Percentiles rank a stretch among this genome's conserved stretches.
Evolutionary conservation across 2,329 filamentous ascomycete species (phyloP).

Genomic region (Stagonosporopsis cucurbitacearum): DNA sequence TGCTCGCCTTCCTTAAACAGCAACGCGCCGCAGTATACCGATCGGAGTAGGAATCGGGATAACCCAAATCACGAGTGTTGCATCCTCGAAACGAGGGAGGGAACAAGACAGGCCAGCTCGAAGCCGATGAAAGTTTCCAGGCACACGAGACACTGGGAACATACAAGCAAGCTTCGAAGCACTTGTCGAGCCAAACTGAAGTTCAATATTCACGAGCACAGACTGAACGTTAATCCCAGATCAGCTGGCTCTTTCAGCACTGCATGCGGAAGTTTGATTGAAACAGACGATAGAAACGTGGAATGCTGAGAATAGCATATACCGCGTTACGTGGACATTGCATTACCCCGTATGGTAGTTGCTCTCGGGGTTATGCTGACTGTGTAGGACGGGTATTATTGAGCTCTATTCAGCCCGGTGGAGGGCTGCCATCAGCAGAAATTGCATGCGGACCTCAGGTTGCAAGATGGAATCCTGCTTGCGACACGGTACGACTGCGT

Average conservation of each 20-base stretch:
- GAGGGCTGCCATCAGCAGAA: conserved; percentile 24
- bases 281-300: conserved; percentile 12
- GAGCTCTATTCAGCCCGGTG: conserved; percentile 41
- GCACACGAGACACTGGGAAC: not conserved
- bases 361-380: conserved; percentile 38
- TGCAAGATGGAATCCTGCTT: conserved; percentile 12
- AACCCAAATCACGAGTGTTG: not conserved
- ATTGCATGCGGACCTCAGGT: conserved; percentile 5
- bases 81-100: conserved; percentile 5
- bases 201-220: conserved; percentile 17
- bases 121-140: conserved; percentile 13
- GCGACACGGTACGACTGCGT: conserved; percentile 9
- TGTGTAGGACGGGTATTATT: conserved; percentile 34
- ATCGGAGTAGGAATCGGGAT: not conserved
- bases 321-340: conserved; percentile 8
- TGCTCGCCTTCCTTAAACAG: conserved; percentile 1
- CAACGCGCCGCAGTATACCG: conserved; percentile 6
- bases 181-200: conserved; percentile 5
- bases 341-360: conserved; percentile 7
- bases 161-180: not conserved
- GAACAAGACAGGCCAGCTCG: not conserved
- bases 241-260: conserved; percentile 15
- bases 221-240: conserved; percentile 22
- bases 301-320: conserved; percentile 18
- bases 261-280: conserved; percentile 20